phyloP scores from a whole-genome alignment of 306 rosid genomes.

The Gastrolobium bilobum region DNA sequence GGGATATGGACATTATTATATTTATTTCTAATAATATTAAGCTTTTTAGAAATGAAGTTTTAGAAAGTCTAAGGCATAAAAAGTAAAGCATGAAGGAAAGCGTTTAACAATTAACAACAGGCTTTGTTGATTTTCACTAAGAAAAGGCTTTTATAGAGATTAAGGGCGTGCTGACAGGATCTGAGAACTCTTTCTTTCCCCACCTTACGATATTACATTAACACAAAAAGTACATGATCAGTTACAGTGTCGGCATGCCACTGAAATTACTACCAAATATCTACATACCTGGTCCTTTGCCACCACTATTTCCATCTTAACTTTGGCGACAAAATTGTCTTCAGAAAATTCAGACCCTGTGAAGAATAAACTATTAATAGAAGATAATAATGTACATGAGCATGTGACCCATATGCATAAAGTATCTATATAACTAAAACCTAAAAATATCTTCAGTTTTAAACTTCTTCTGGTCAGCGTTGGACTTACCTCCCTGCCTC shows the following conservation, averaged over 20 bases:
- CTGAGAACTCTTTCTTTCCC: slow-evolving; percentile 21
- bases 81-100: slow-evolving; percentile 20
- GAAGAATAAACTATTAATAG: slow-evolving; percentile 39
- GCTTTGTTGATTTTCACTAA: slow-evolving; percentile 1
- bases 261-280: slow-evolving; percentile 30
- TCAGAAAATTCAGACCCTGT: slow-evolving; percentile 91
- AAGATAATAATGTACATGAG: slow-evolving; percentile 21
- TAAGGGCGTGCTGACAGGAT: slow-evolving; percentile 17
- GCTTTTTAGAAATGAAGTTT: slow-evolving; percentile 26
- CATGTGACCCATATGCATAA: slow-evolving; percentile 30
- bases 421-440: slow-evolving; percentile 2
- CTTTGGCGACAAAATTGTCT: slow-evolving; percentile 86
- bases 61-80: not conserved
- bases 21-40: not conserved
- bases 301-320: slow-evolving; percentile 96
- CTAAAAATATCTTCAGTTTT: not conserved
- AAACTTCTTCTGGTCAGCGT: slow-evolving; percentile 13
- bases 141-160: not conserved
- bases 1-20: slow-evolving; percentile 19
- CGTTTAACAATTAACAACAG: not conserved
- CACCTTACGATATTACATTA: slow-evolving; percentile 17
- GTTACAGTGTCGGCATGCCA: slow-evolving; percentile 8
- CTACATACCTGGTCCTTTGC: slow-evolving; percentile 76
- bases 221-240: not conserved
- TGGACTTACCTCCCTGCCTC: slow-evolving; percentile 89